Conservation (phyloP, 106 monocot species). For the Xerophyta viscosa region DNA sequence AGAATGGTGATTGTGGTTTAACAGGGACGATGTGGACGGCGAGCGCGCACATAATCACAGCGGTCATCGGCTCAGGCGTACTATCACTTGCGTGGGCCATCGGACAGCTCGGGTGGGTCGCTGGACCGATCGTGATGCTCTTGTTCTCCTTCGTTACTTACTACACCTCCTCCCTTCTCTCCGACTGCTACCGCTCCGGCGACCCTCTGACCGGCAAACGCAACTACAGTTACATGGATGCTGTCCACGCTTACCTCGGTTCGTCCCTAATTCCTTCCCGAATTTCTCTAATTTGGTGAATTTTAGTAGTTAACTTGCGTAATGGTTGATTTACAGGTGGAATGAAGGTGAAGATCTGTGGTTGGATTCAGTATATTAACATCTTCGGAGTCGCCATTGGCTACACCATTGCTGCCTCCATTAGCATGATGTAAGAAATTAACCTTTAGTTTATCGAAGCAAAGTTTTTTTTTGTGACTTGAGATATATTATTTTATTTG, state of each 20-base stretch:
- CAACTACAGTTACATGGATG: constrained; percentile 76
- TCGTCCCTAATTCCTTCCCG: not conserved
- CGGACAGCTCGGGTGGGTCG: constrained; percentile 61
- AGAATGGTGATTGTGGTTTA: too few relatives aligned
- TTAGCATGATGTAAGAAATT: constrained; percentile 73
- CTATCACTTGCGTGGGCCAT: constrained; percentile 64
- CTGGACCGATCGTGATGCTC: constrained; percentile 48
- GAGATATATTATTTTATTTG: too few relatives aligned
- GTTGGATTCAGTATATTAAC: constrained; percentile 48
- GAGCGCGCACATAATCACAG: constrained; percentile 63
- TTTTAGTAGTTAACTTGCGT: too few relatives aligned
- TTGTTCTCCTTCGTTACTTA: constrained; percentile 46
- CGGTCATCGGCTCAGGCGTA: constrained; percentile 64
- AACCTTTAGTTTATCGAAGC: too few relatives aligned
- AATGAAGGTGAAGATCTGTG: constrained; percentile 48
- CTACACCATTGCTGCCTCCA: constrained; percentile 68
- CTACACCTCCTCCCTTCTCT: constrained; percentile 57
- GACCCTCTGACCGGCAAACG: constrained; percentile 54
- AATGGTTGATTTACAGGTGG: constrained; percentile 24
- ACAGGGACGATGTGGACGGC: constrained; percentile 47
- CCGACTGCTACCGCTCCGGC: constrained; percentile 66
- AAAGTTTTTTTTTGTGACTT: too few relatives aligned
- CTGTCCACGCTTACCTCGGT: constrained; percentile 58
- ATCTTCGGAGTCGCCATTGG: constrained; percentile 59
- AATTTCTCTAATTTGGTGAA: not conserved